Conservation (phyloP, 148 eudicot species). For the Cornus controversa region DNA sequence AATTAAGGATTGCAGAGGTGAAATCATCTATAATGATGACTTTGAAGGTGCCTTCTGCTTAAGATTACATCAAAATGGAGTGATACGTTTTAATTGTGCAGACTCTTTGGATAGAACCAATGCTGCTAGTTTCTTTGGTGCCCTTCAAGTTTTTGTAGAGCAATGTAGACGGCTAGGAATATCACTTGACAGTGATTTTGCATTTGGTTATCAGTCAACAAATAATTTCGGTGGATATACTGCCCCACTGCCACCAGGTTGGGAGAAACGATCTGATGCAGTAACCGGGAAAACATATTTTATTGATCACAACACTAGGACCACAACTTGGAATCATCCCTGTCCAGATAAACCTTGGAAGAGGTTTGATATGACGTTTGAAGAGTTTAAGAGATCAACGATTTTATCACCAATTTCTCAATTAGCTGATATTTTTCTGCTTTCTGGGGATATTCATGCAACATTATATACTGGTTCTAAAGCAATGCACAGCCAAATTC, state of each 20-base stretch:
- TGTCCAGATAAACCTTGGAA: slow-evolving; percentile 99
- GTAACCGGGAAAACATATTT: slow-evolving; percentile 92
- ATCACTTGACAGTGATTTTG: slow-evolving; percentile 93
- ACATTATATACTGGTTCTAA: slow-evolving; percentile 96
- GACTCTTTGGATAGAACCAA: slow-evolving; percentile 98
- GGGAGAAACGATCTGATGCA: slow-evolving; percentile 96
- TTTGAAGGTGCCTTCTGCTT: slow-evolving; percentile 81
- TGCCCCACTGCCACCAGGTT: slow-evolving; percentile 98
- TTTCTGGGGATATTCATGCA: slow-evolving; percentile 96
- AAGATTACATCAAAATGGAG: slow-evolving; percentile 93
- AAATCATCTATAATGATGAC: slow-evolving; percentile 69
- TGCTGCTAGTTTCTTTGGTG: slow-evolving; percentile 97
- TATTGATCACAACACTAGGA: slow-evolving; percentile 96
- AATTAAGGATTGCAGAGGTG: slow-evolving; percentile 79
- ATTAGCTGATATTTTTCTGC: slow-evolving; percentile 80
- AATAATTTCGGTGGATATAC: slow-evolving; percentile 72
- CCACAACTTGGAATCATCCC: slow-evolving; percentile 98
- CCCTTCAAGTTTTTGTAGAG: slow-evolving; percentile 91
- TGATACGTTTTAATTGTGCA: slow-evolving; percentile 92
- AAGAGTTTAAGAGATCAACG: slow-evolving; percentile 91
- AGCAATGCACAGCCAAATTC: slow-evolving; percentile 99
- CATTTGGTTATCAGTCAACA: slow-evolving; percentile 59
- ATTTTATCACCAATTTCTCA: slow-evolving; percentile 81
- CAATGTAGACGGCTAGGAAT: slow-evolving; percentile 94
- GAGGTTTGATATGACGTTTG: slow-evolving; percentile 96